A percentile compares a stretch with the other conserved stretches of the same genome.
Evolutionary conservation across 2,329 filamentous ascomycete genomes (phyloP).

Genomic region (Penicillium sp.): DNA sequence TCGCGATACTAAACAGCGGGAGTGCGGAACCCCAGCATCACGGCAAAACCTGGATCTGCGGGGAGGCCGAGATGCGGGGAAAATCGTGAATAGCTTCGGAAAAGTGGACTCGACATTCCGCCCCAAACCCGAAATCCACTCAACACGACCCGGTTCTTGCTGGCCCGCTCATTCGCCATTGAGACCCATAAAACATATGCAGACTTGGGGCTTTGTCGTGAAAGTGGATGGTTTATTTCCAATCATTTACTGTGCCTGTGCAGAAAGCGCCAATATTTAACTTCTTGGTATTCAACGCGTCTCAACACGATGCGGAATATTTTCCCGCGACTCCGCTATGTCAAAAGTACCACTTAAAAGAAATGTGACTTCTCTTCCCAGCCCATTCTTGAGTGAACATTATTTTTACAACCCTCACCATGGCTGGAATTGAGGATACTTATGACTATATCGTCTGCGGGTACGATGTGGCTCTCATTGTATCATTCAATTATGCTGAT

Average conservation of each 20-base stretch:
- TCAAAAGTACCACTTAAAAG: not conserved
- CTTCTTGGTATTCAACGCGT: not conserved
- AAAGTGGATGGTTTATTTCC: not conserved
- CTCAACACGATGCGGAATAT: not conserved
- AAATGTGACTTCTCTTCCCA: not conserved
- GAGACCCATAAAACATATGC: not conserved
- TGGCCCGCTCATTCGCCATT: not conserved
- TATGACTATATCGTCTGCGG: constrained; percentile 38
- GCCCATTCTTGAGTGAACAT: not conserved
- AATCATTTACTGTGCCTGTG: not conserved
- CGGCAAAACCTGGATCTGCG: not conserved
- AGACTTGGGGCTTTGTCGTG: not conserved
- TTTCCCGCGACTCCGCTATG: not conserved
- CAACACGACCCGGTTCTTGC: not conserved
- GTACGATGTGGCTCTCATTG: constrained; percentile 12
- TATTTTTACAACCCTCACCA: constrained; percentile 2
- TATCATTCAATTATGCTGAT: not conserved
- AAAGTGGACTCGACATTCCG: not conserved
- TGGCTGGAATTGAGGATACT: constrained; percentile 13
- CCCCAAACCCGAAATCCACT: not conserved
- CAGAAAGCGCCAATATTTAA: not conserved
- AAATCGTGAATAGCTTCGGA: not conserved
- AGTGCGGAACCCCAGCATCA: not conserved
- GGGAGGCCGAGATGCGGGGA: not conserved
- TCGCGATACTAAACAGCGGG: not conserved